Evolutionary conservation across 306 rosid genomes (phyloP).

Genomic region (Pyrus pyrifolia): DNA sequence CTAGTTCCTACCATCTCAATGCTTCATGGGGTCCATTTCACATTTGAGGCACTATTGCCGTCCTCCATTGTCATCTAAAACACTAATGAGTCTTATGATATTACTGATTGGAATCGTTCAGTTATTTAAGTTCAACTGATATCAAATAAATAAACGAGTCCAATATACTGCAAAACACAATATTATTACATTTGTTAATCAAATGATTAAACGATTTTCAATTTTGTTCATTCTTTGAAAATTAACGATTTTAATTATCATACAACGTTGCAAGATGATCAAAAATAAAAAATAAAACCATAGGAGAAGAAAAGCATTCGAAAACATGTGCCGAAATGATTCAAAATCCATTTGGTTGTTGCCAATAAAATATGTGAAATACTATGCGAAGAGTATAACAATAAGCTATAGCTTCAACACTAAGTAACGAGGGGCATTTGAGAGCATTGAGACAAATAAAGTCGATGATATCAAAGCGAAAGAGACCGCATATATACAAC

Average conservation of each 20-base stretch:
- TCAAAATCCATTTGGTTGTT: neutral
- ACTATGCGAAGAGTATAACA: neutral
- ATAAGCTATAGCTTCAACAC: neutral
- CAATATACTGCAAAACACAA: neutral
- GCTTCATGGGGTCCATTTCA: neutral
- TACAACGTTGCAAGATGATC: too few relatives aligned
- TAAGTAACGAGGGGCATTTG: neutral
- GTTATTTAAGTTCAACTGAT: too few relatives aligned
- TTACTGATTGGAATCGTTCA: too few relatives aligned
- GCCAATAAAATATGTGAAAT: neutral
- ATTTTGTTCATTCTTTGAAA: neutral
- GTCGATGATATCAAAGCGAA: neutral
- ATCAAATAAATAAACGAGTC: neutral
- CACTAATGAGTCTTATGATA: too few relatives aligned
- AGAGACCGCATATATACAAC: neutral
- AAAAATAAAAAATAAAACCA: too few relatives aligned
- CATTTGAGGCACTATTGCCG: neutral
- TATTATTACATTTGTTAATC: neutral
- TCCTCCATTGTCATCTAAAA: neutral
- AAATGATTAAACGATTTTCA: neutral
- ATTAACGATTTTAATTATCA: too few relatives aligned
- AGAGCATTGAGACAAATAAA: neutral
- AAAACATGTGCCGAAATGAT: neutral
- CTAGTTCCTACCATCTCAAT: neutral
- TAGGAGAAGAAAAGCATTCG: neutral